Evolutionary conservation across 2,329 filamentous ascomycete species (phyloP).

Genomic region (Beauveria asiatica): DNA sequence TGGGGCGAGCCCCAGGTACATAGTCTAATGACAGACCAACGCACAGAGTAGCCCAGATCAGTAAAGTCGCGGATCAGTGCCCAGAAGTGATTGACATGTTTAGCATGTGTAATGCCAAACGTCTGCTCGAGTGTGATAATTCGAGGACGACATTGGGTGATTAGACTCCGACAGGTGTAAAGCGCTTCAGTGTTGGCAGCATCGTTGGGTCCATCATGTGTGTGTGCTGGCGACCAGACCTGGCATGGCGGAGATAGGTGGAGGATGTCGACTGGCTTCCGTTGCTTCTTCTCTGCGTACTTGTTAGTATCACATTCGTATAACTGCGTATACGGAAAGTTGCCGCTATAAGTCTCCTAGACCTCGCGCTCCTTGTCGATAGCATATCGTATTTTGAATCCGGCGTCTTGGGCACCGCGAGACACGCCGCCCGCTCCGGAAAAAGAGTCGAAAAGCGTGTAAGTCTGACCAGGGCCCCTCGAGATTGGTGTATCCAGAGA

Average conservation of each 20-base stretch:
- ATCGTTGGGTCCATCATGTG: constrained; percentile 57
- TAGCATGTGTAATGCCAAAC: constrained; percentile 50
- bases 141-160: constrained; percentile 53
- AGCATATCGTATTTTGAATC: constrained; percentile 50
- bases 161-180: constrained; percentile 44
- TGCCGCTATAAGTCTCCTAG: constrained; percentile 46
- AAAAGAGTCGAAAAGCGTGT: constrained; percentile 64
- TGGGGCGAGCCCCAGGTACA: constrained; percentile 44
- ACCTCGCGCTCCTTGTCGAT: constrained; percentile 56
- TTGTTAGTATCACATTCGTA: constrained; percentile 38
- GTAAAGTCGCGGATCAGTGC: constrained; percentile 57
- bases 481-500: not conserved
- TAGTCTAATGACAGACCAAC: constrained; percentile 54
- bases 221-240: constrained; percentile 65
- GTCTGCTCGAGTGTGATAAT: constrained; percentile 75
- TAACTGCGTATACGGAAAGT: constrained; percentile 46
- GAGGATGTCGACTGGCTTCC: constrained; percentile 52
- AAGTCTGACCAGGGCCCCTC: constrained; percentile 33
- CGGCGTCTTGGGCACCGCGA: constrained; percentile 49
- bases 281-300: constrained; percentile 34
- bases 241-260: constrained; percentile 76
- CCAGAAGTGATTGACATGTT: constrained; percentile 48
- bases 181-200: constrained; percentile 58
- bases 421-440: constrained; percentile 67
- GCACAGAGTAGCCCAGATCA: constrained; percentile 56